These are phyloP conservation scores for Coniella vitis DNA, from an alignment of 2,329 filamentous ascomycete genomes.

Conservation along the genomic window DNA sequence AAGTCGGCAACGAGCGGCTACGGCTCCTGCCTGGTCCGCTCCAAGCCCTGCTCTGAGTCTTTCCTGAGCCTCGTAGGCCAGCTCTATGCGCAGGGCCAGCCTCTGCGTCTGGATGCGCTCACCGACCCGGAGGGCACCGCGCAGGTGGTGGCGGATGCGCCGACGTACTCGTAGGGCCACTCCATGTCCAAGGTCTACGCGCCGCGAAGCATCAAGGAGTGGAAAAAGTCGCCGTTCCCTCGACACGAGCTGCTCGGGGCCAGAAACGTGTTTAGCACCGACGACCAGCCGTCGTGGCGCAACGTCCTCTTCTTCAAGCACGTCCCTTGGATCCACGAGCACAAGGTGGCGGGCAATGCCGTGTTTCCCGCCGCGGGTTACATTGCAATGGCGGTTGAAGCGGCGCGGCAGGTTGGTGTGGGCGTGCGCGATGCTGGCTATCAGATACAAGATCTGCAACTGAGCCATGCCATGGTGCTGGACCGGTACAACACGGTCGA, in stretches of 20 bases:
- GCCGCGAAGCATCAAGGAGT: conserved; percentile 13
- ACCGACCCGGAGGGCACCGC: no score
- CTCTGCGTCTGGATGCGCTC: no score
- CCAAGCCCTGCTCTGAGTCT: conserved; percentile 18
- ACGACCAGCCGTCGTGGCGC: conserved; percentile 20
- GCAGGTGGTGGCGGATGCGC: no score
- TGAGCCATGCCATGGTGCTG: no score
- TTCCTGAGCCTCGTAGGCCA: no score
- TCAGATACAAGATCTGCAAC: conserved; percentile 25
- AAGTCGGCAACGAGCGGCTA: conserved; percentile 7
- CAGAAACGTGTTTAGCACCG: background rate
- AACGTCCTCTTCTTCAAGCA: conserved; percentile 22
- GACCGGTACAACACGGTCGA: no score
- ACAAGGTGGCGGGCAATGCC: conserved; percentile 26
- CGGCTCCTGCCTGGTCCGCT: conserved; percentile 20
- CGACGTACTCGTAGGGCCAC: conserved; percentile 16
- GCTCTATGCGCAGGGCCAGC: no score
- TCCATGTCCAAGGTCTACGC: background rate
- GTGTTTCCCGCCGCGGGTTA: conserved; percentile 31
- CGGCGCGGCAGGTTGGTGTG: background rate
- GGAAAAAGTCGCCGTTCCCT: background rate
- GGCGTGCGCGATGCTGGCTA: background rate
- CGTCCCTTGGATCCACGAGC: conserved; percentile 33
- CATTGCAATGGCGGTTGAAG: conserved; percentile 19
- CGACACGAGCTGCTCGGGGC: conserved; percentile 14